A percentile compares a stretch with the other conserved stretches of the same genome.
Conservation (phyloP, 2,329 filamentous ascomycete genomes). For the Mycosphaerella arachidis region DNA sequence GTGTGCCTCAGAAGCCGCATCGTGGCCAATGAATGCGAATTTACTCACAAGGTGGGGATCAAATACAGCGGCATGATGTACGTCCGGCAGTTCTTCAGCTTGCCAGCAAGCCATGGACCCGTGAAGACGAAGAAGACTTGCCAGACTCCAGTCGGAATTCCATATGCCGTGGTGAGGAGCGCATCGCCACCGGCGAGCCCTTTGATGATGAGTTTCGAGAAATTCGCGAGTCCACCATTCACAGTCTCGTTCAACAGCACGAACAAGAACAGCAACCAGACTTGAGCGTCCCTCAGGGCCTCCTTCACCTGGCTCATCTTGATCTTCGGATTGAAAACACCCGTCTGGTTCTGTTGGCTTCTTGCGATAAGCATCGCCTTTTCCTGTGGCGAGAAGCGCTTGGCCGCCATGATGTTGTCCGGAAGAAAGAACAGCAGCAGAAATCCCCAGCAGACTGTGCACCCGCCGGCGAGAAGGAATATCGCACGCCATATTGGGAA, state of each 20-base stretch:
- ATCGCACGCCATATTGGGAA: slow-evolving; percentile 48
- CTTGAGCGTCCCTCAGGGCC: slow-evolving; percentile 60
- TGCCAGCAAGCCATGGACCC: slow-evolving; percentile 50
- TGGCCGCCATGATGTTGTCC: slow-evolving; percentile 66
- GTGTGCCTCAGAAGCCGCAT: too few relatives aligned
- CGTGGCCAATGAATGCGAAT: too few relatives aligned
- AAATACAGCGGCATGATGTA: slow-evolving; percentile 51
- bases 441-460: slow-evolving; percentile 59
- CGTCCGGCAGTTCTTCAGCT: slow-evolving; percentile 49
- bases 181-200: slow-evolving; percentile 41
- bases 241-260: slow-evolving; percentile 51
- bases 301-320: slow-evolving; percentile 52
- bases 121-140: slow-evolving; percentile 52
- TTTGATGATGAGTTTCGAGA: slow-evolving; percentile 54
- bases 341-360: slow-evolving; percentile 43
- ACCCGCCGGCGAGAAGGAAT: slow-evolving; percentile 60
- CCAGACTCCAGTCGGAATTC: slow-evolving; percentile 53
- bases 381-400: slow-evolving; percentile 58
- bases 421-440: slow-evolving; percentile 61
- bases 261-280: slow-evolving; percentile 35
- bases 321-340: slow-evolving; percentile 46
- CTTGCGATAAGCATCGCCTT: slow-evolving; percentile 46
- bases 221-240: slow-evolving; percentile 52
- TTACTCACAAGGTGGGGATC: slow-evolving; percentile 43
- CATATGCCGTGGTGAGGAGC: slow-evolving; percentile 48